Evolutionary conservation across 2,329 filamentous ascomycete genomes (phyloP).

Genomic region (Gaeumannomyces sp.): DNA sequence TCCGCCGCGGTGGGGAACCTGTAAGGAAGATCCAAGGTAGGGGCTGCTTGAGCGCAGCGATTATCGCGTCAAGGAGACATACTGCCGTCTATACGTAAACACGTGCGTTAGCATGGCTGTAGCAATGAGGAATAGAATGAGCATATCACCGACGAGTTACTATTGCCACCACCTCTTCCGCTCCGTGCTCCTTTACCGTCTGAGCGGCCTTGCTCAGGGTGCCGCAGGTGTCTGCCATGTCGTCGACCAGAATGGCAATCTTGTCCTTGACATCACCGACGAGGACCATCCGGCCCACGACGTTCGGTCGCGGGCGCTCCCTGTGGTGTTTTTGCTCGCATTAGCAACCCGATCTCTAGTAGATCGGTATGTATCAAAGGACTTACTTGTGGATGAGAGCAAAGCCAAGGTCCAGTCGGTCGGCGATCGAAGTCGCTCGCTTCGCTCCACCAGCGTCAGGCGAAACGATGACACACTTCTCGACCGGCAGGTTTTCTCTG

Average conservation of each 20-base stretch:
- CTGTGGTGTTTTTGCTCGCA: not conserved
- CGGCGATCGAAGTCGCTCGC: conserved; percentile 86
- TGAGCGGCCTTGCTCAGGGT: conserved; percentile 72
- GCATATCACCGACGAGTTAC: conserved; percentile 51
- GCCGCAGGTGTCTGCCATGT: conserved; percentile 32
- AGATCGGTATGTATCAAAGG: not conserved
- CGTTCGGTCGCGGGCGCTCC: conserved; percentile 75
- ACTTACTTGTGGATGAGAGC: conserved; percentile 81
- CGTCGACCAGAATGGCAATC: conserved; percentile 71
- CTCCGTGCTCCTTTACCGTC: conserved; percentile 80
- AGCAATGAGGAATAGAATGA: no score
- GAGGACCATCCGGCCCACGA: conserved; percentile 86
- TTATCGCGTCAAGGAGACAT: conserved; percentile 15
- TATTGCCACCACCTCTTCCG: conserved; percentile 84
- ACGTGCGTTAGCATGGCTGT: not conserved
- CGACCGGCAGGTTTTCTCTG: conserved; percentile 71
- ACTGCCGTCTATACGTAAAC: conserved; percentile 7
- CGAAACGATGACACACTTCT: conserved; percentile 88
- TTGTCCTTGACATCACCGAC: conserved; percentile 89
- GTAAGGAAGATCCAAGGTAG: not conserved
- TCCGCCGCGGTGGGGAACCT: not conserved
- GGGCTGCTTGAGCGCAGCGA: not conserved
- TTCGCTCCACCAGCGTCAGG: conserved; percentile 94
- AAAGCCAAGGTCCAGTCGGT: conserved; percentile 83
- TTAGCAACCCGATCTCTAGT: not conserved